A percentile compares a stretch with the other conserved stretches of the same genome.
Conservation (phyloP, 106 monocot species). For the Dioscorea alata region DNA sequence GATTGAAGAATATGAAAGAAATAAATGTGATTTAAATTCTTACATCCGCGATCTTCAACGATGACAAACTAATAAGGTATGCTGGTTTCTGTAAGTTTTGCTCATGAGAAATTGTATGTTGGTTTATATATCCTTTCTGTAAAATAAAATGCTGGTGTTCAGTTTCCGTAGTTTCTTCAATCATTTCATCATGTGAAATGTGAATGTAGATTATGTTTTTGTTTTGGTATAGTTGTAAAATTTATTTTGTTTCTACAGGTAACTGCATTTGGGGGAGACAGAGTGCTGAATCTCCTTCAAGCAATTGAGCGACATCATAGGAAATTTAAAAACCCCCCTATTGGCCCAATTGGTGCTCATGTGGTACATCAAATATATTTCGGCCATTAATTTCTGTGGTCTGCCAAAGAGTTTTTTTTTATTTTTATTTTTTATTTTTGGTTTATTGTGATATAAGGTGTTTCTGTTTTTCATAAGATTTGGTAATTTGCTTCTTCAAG, state of each 20-base stretch:
- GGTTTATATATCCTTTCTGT: not conserved
- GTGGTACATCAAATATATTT: slow-evolving; percentile 37
- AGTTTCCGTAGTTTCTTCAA: no score
- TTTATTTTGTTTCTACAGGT: slow-evolving; percentile 37
- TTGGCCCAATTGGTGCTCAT: slow-evolving; percentile 92
- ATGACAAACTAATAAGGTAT: slow-evolving; percentile 69
- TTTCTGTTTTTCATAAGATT: no score
- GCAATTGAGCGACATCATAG: slow-evolving; percentile 62
- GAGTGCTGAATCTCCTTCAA: slow-evolving; percentile 62
- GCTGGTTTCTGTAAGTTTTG: no score
- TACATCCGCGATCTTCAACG: slow-evolving; percentile 61
- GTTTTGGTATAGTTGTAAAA: not conserved
- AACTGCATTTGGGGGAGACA: slow-evolving; percentile 91
- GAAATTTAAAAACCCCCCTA: slow-evolving; percentile 64
- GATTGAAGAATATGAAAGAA: slow-evolving; percentile 66
- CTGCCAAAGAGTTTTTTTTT: no score
- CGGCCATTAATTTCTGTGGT: not conserved
- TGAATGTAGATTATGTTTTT: no score
- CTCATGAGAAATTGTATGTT: not conserved
- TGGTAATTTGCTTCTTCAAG: no score
- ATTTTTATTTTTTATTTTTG: not conserved
- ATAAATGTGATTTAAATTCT: slow-evolving; percentile 24
- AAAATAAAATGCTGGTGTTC: not conserved
- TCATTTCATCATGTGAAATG: no score
- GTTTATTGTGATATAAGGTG: no score